These are phyloP conservation scores for Smallanthus sonchifolius DNA, from an alignment of 129 eudicot species.

Conservation along the genomic window DNA sequence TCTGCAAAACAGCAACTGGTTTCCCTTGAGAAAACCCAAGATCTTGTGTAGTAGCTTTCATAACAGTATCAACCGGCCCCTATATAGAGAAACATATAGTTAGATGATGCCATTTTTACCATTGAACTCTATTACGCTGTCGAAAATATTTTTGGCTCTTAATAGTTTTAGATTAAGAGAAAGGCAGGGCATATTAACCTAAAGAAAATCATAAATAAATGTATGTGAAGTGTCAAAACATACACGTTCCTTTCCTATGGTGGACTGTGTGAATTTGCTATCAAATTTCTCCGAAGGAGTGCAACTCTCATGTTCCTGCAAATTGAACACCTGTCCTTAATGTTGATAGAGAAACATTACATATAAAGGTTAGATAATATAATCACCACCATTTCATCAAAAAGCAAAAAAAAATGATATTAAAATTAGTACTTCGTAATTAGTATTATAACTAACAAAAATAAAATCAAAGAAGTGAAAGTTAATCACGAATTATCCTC, in stretches of 20 bases:
- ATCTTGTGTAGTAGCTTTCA: conserved; percentile 47
- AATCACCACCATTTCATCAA: too few species aligned
- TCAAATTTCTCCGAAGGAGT: conserved; percentile 55
- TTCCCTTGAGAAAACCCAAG: conserved; percentile 82
- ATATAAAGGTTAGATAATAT: background rate
- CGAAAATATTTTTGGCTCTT: background rate
- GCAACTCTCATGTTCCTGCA: conserved; percentile 49
- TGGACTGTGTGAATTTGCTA: conserved; percentile 50
- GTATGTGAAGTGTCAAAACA: conserved; percentile 11
- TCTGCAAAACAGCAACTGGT: conserved; percentile 88
- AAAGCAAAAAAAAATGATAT: too few species aligned
- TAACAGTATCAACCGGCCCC: conserved; percentile 57
- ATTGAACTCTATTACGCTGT: background rate
- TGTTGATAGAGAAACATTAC: background rate
- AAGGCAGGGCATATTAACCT: background rate
- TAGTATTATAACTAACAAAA: too few species aligned
- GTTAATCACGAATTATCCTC: too few species aligned
- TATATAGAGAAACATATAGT: conserved; percentile 8
- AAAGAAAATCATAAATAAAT: background rate
- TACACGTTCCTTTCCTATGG: conserved; percentile 66
- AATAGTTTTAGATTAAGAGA: background rate
- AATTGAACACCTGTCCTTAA: conserved; percentile 1
- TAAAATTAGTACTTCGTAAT: too few species aligned
- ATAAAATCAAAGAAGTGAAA: too few species aligned
- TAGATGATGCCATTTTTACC: conserved; percentile 1